Base-by-base conservation (phyloP, 768 basidiomycete species). In the Hydnomerulius pinastri region DNA sequence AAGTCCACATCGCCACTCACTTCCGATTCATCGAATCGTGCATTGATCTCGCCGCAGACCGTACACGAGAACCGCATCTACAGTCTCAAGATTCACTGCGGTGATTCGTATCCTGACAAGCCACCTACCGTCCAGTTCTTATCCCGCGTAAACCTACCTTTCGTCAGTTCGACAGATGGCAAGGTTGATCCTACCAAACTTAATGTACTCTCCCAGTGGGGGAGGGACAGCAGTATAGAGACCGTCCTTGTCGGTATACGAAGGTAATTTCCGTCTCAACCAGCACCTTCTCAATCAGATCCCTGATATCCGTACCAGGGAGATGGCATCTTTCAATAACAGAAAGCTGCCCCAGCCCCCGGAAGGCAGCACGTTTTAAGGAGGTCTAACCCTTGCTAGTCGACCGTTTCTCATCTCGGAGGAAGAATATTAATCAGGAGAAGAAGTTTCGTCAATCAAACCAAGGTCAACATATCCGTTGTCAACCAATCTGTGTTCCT, bases 21-120 rank as follows among this genome's bases (percentile, higher is more conserved):
- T 46, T 35, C 46, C 46, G 50, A 56, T 47, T 55, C 35, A 43
- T 23, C 50, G 37, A 46, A 58, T 55, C 54, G 54, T 15, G 18
- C 13, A 24, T 54, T 61, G 41, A 61, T 57, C 58, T 42, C 13
- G 42, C 17, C 20, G 8, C 59, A 96, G 91, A 96, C 94, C 20
- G 92, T 96, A 4, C 94, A 98, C 71, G 96, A 99, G 81, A 99
- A 98, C 74, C 83, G 97, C 46, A 99, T 98, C 73, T 99, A 98
- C 81, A 87, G 85, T 44, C 81, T 99, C 62, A 90, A 87, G 74
- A 95, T 99, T 66, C 75, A 77, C 63, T 98, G 96, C 62, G 90
- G 83, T 43, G 73, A 80, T 2, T 48, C 63, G 3, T 94, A 94
- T 68, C 90, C 91, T 24, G 91, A 96, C 41, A 48, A 50, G 0